Percentiles rank a stretch among this genome's conserved stretches.
Evolutionary conservation across 2,329 filamentous ascomycete genomes (phyloP).

Genomic region (Phyllosticta citrichinensis): DNA sequence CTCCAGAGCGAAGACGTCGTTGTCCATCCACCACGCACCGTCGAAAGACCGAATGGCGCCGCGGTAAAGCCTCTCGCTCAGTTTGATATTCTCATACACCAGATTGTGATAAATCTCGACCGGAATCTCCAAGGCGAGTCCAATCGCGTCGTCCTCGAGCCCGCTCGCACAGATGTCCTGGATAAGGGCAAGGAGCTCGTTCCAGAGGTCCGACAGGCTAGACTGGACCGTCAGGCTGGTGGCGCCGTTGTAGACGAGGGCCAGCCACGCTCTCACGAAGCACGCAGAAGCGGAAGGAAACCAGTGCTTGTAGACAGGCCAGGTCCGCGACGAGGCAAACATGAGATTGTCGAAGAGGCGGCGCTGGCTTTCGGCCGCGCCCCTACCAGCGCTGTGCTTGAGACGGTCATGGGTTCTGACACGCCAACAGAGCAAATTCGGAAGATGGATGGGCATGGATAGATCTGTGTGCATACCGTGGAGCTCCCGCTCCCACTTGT

Average conservation of each 20-base stretch:
- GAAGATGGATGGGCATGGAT: not conserved
- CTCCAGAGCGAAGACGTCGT: not conserved
- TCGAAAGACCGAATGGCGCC: not conserved
- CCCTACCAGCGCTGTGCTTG: not conserved
- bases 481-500: not conserved
- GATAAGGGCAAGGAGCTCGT: not conserved
- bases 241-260: not conserved
- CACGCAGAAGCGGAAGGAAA: not conserved
- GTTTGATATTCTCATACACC: not conserved
- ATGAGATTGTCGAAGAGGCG: not conserved
- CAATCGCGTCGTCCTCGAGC: not conserved
- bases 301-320: not conserved
- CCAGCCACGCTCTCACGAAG: not conserved
- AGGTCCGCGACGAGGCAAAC: not conserved
- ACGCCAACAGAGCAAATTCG: not conserved
- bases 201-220: not conserved
- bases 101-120: not conserved
- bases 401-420: not conserved
- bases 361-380: not conserved
- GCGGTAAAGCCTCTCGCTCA: not conserved
- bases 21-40: not conserved
- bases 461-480: not conserved
- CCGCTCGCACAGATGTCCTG: not conserved
- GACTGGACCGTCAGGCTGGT: not conserved
- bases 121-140: not conserved